Conservation (phyloP, 179 eudicot genomes). For the Drosera spatulata region DNA sequence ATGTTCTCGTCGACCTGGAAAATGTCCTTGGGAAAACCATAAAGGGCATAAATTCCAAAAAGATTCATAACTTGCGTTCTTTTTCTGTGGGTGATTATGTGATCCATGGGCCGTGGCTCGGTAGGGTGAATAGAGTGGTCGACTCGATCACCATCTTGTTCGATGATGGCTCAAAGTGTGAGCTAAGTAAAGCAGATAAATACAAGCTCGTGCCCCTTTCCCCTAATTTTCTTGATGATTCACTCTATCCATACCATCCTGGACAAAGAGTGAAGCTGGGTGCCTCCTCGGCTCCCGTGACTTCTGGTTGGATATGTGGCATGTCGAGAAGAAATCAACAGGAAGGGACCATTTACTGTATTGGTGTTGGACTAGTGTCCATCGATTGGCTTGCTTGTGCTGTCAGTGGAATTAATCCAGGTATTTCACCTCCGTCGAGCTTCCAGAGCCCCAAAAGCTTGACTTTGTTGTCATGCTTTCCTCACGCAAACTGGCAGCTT, state of each 20-base stretch:
- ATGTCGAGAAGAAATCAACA: constrained; percentile 34
- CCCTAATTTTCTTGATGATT: constrained; percentile 70
- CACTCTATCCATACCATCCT: constrained; percentile 70
- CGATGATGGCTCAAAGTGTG: constrained; percentile 74
- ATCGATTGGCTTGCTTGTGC: constrained; percentile 86
- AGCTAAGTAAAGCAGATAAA: constrained; percentile 39
- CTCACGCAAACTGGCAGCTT: constrained; percentile 84
- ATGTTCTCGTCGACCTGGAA: constrained; percentile 66
- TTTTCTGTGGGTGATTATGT: constrained; percentile 64
- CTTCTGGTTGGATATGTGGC: constrained; percentile 74
- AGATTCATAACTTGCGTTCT: constrained; percentile 48
- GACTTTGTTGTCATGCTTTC: constrained; percentile 47
- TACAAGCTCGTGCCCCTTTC: constrained; percentile 45
- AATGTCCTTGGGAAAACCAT: constrained; percentile 44
- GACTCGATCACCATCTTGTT: constrained; percentile 52
- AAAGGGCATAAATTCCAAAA: constrained; percentile 38
- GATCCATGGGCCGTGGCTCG: constrained; percentile 75
- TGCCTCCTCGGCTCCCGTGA: constrained; percentile 29
- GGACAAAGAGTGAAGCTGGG: constrained; percentile 69
- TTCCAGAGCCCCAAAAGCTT: constrained; percentile 45
- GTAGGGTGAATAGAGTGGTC: constrained; percentile 60
- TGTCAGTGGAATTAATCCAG: constrained; percentile 15
- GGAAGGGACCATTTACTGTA: constrained; percentile 60
- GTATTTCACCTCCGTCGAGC: constrained; percentile 34
- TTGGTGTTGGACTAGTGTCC: constrained; percentile 59